These are phyloP conservation scores for Zygoascus flipseniorum DNA, from an alignment of 805 yeast genomes.

Conservation along the genomic window DNA sequence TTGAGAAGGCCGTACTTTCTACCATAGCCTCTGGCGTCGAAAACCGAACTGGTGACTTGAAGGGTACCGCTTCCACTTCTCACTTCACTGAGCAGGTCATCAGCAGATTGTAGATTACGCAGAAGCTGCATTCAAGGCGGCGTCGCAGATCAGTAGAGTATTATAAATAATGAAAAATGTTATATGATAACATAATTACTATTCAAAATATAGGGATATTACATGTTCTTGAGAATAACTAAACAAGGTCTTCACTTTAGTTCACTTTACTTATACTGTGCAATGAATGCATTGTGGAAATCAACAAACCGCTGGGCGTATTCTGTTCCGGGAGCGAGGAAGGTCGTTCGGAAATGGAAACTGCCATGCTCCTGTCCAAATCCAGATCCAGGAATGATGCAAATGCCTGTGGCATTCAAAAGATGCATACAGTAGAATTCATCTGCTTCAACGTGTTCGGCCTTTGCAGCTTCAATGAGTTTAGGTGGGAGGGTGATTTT, in stretches of 20 bases:
- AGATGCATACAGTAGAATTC: slow-evolving; percentile 82
- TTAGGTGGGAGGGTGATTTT: slow-evolving; percentile 53
- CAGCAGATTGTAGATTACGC: slow-evolving; percentile 45
- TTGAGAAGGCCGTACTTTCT: slow-evolving; percentile 74
- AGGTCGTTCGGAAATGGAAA: slow-evolving; percentile 90
- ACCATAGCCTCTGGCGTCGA: slow-evolving; percentile 94
- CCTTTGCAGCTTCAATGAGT: slow-evolving; percentile 55
- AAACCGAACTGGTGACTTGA: slow-evolving; percentile 93
- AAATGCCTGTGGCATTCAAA: slow-evolving; percentile 83
- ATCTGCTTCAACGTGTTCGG: slow-evolving; percentile 55
- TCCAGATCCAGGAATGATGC: slow-evolving; percentile 97
- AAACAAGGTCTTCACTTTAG: too few relatives aligned
- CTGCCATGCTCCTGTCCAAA: slow-evolving; percentile 91
- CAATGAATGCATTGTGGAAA: slow-evolving; percentile 70
- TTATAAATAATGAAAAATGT: background rate
- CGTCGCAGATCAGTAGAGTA: background rate
- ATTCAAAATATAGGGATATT: background rate
- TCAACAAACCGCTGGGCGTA: slow-evolving; percentile 73
- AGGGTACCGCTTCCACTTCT: slow-evolving; percentile 81
- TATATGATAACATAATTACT: background rate
- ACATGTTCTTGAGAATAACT: background rate
- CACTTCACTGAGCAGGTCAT: slow-evolving; percentile 92
- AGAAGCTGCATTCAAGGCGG: too few relatives aligned
- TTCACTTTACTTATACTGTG: slow-evolving; percentile 33
- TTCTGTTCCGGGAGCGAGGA: slow-evolving; percentile 88